phyloP scores from a whole-genome alignment of 106 monocot genomes.

The Posidonia australis region DNA sequence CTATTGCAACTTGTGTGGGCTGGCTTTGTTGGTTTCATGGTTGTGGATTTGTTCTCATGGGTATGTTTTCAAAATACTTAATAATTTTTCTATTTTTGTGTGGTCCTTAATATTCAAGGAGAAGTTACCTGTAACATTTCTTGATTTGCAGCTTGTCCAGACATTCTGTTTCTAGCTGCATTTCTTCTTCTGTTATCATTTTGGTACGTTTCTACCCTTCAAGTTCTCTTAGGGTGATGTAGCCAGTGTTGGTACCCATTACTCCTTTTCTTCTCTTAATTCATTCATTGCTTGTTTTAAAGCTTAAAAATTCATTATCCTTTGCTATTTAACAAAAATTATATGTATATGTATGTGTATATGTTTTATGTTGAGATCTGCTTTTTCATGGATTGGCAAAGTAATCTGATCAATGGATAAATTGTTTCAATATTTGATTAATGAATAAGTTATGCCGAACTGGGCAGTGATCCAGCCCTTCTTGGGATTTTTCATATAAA shows the following conservation, averaged over 20 bases:
- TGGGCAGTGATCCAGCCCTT: too few species aligned
- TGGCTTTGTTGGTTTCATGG: slow-evolving; percentile 83
- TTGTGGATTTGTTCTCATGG: slow-evolving; percentile 92
- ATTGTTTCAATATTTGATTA: too few species aligned
- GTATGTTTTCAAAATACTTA: slow-evolving; percentile 28
- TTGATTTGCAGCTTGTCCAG: slow-evolving; percentile 66
- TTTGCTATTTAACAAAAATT: too few species aligned
- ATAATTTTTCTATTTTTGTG: not conserved
- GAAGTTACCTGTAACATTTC: not conserved
- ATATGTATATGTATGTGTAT: too few species aligned
- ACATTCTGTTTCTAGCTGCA: slow-evolving; percentile 81
- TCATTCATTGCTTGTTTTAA: too few species aligned
- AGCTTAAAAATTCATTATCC: too few species aligned
- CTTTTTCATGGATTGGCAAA: too few species aligned
- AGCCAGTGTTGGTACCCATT: not conserved
- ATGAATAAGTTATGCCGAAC: too few species aligned
- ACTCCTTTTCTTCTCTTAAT: too few species aligned
- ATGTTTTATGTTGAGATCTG: too few species aligned
- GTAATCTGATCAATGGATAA: too few species aligned
- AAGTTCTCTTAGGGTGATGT: not conserved
- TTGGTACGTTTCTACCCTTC: slow-evolving; percentile 36
- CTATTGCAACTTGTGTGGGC: slow-evolving; percentile 65
- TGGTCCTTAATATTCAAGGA: slow-evolving; percentile 2
- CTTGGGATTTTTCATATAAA: too few species aligned
- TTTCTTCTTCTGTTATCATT: slow-evolving; percentile 93